phyloP scores from a whole-genome alignment of 2,329 filamentous ascomycete genomes.

The Decorospora gaudefroyi region DNA sequence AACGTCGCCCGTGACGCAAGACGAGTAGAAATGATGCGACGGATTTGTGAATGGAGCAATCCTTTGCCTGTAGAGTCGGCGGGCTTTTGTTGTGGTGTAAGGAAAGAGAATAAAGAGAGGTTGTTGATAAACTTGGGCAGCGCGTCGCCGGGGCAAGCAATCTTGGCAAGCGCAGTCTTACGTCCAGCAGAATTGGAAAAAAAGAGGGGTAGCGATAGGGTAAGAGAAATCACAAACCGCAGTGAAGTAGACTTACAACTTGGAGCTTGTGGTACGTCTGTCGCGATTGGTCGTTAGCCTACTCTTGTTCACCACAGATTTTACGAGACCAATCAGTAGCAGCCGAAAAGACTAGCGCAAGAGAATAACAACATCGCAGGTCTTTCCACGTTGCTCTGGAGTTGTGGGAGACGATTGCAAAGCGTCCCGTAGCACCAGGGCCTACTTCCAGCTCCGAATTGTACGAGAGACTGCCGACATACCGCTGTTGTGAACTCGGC shows the following conservation, averaged over 20 bases:
- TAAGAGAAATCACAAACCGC: slow-evolving; percentile 19
- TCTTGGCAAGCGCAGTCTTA: slow-evolving; percentile 20
- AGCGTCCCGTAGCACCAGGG: slow-evolving; percentile 5
- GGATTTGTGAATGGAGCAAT: too few species aligned
- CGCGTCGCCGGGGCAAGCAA: slow-evolving; percentile 13
- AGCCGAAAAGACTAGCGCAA: neutral
- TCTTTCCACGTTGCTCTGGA: slow-evolving; percentile 2
- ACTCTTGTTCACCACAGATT: slow-evolving; percentile 29
- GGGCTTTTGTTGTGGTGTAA: slow-evolving; percentile 8
- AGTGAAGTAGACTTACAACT: slow-evolving; percentile 64
- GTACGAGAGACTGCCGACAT: slow-evolving; percentile 36
- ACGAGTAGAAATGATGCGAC: slow-evolving; percentile 19
- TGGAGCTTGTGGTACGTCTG: slow-evolving; percentile 74
- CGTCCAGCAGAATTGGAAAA: slow-evolving; percentile 12
- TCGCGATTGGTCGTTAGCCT: slow-evolving; percentile 34
- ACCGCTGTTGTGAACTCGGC: slow-evolving; percentile 60
- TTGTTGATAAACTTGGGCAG: slow-evolving; percentile 11
- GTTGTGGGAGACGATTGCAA: slow-evolving; percentile 3
- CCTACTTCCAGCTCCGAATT: slow-evolving; percentile 6
- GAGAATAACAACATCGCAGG: neutral
- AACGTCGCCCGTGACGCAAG: slow-evolving; percentile 13
- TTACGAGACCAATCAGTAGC: slow-evolving; percentile 5
- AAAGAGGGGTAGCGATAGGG: slow-evolving; percentile 9
- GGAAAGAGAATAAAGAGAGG: slow-evolving; percentile 9
- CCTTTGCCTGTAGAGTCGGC: slow-evolving; percentile 10